A percentile compares a stretch with the other conserved stretches of the same genome.
Evolutionary conservation across 176 grass and related monocot species (phyloP).

Genomic region (Aegilops speltoides): DNA sequence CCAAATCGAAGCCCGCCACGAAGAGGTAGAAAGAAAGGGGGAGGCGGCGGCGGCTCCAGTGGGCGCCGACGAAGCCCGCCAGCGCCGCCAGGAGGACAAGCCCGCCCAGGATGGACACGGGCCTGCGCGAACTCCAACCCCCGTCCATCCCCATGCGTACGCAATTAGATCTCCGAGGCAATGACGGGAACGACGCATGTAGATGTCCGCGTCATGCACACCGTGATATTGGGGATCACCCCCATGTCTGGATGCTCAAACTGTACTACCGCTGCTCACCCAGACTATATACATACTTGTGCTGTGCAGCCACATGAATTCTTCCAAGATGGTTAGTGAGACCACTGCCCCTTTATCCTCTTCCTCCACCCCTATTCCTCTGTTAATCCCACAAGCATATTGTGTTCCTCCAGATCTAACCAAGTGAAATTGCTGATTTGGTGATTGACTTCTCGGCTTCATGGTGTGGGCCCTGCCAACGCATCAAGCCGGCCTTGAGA

Average conservation of each 20-base stretch:
- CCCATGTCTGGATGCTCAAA: too few species aligned
- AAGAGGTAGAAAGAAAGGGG: conserved; percentile 63
- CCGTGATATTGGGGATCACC: too few species aligned
- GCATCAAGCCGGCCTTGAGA: not conserved
- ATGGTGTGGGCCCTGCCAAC: not conserved
- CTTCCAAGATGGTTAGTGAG: not conserved
- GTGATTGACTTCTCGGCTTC: not conserved
- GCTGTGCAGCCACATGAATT: not conserved
- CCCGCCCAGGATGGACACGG: conserved; percentile 53
- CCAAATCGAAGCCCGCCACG: not conserved
- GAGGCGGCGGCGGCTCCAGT: conserved; percentile 48
- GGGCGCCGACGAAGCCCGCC: conserved; percentile 75
- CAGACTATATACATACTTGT: too few species aligned
- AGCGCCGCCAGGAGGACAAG: conserved; percentile 74
- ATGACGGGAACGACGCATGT: too few species aligned
- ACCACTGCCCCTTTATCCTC: not conserved
- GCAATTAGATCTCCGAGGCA: too few species aligned
- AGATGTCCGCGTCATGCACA: too few species aligned
- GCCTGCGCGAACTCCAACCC: conserved; percentile 84
- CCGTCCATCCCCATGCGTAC: conserved; percentile 44
- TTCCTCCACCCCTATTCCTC: not conserved
- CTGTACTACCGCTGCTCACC: too few species aligned
- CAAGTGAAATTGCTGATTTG: not conserved
- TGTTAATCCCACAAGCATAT: too few species aligned
- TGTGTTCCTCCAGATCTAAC: not conserved